Evolutionary conservation across 2,329 filamentous ascomycete species (phyloP).

Genomic region (Onygenales sp.): DNA sequence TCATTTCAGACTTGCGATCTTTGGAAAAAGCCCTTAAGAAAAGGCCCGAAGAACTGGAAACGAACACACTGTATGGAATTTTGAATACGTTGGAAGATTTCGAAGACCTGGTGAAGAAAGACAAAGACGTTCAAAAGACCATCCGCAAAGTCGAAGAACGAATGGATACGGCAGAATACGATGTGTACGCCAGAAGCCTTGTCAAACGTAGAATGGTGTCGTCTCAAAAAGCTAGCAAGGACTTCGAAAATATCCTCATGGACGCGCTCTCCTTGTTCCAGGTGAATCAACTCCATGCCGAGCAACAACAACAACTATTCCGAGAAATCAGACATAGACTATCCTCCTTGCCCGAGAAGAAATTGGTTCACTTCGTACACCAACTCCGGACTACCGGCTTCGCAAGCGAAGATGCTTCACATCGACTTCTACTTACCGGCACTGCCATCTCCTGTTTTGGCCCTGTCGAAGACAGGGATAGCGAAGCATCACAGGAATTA

Average conservation of each 20-base stretch:
- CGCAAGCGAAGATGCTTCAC: slow-evolving; percentile 18
- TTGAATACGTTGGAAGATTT: slow-evolving; percentile 31
- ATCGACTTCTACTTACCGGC: slow-evolving; percentile 27
- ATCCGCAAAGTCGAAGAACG: slow-evolving; percentile 25
- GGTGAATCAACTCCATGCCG: slow-evolving; percentile 26
- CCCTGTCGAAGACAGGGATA: slow-evolving; percentile 30
- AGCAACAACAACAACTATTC: slow-evolving; percentile 29
- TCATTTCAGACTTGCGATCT: slow-evolving; percentile 26
- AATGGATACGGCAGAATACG: slow-evolving; percentile 24
- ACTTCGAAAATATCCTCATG: slow-evolving; percentile 2
- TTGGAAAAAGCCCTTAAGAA: slow-evolving; percentile 27
- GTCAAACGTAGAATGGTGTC: slow-evolving; percentile 27
- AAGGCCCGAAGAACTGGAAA: slow-evolving; percentile 18
- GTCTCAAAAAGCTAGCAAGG: slow-evolving; percentile 14
- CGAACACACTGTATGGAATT: slow-evolving; percentile 23
- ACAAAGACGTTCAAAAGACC: slow-evolving; percentile 26
- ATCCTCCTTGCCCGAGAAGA: slow-evolving; percentile 21
- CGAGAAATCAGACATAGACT: slow-evolving; percentile 26
- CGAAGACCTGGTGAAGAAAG: slow-evolving; percentile 25
- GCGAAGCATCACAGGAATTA: slow-evolving; percentile 23
- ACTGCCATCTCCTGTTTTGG: slow-evolving; percentile 25
- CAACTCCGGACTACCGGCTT: slow-evolving; percentile 24
- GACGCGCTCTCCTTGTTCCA: slow-evolving; percentile 25
- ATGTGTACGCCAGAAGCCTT: slow-evolving; percentile 17
- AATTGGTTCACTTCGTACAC: slow-evolving; percentile 21